A percentile compares a stretch with the other conserved stretches of the same genome.
These are phyloP conservation scores for Ambrosiella cleistominuta DNA, from an alignment of 2,329 filamentous ascomycete species.

Conservation along the genomic window DNA sequence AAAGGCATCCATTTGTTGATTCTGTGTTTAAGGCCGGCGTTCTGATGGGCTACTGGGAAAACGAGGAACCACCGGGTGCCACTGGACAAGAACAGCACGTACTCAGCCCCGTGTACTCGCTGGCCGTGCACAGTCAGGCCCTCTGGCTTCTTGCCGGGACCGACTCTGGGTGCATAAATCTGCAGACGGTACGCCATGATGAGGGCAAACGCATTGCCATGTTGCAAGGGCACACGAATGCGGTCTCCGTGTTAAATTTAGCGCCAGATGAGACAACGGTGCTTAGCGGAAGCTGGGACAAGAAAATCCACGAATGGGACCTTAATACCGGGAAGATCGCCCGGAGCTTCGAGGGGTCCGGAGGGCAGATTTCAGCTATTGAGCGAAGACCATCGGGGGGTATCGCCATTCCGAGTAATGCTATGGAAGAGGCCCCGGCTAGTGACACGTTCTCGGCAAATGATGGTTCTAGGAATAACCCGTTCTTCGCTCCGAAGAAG, in stretches of 20 bases:
- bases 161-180: conserved; percentile 79
- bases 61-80: conserved; percentile 51
- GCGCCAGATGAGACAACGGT: conserved; percentile 73
- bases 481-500: conserved; percentile 10
- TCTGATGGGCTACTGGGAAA: conserved; percentile 95
- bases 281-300: conserved; percentile 92
- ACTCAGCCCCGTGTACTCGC: conserved; percentile 82
- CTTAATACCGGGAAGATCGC: conserved; percentile 66
- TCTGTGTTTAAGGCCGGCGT: conserved; percentile 92
- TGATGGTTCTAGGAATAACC: conserved; percentile 19
- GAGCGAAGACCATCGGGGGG: conserved; percentile 67
- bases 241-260: conserved; percentile 72
- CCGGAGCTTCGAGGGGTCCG: conserved; percentile 58
- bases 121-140: conserved; percentile 77
- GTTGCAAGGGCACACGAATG: conserved; percentile 70
- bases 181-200: conserved; percentile 85
- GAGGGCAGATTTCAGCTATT: conserved; percentile 72
- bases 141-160: conserved; percentile 83
- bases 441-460: conserved; percentile 65
- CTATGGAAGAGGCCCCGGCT: neutral
- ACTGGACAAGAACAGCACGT: conserved; percentile 40
- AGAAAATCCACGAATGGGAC: conserved; percentile 87
- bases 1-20: conserved; percentile 91
- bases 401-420: conserved; percentile 53
- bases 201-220: conserved; percentile 79